These are phyloP conservation scores for Monosporozyma servazzii DNA, from an alignment of 805 yeast species.

Conservation along the genomic window DNA sequence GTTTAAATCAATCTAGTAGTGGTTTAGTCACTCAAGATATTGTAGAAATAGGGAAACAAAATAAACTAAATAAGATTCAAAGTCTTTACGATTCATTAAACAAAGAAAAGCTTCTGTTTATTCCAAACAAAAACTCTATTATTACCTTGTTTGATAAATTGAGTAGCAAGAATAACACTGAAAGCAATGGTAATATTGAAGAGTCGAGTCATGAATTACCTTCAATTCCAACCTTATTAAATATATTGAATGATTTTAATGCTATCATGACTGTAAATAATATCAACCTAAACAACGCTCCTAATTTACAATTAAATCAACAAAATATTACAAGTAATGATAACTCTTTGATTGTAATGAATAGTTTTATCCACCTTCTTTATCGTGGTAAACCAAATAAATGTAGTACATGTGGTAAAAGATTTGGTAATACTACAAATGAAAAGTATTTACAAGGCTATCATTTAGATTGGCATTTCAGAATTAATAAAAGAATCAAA, in stretches of 20 bases:
- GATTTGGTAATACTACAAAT: conserved; percentile 55
- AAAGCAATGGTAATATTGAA: conserved; percentile 1
- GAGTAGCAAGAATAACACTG: conserved; percentile 8
- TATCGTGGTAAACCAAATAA: conserved; percentile 51
- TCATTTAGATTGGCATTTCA: conserved; percentile 94
- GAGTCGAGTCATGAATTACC: conserved; percentile 12
- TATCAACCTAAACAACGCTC: conserved; percentile 23
- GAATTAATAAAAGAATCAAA: conserved; percentile 72
- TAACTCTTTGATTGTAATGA: conserved; percentile 19
- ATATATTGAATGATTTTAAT: conserved; percentile 24
- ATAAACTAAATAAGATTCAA: conserved; percentile 14
- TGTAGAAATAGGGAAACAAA: conserved; percentile 13
- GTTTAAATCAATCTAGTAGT: neutral
- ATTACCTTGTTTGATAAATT: conserved; percentile 20
- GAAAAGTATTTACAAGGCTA: conserved; percentile 47
- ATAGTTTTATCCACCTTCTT: conserved; percentile 24
- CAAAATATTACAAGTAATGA: conserved; percentile 26
- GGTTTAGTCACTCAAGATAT: conserved; percentile 11
- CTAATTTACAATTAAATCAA: conserved; percentile 26
- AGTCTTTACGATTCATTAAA: conserved; percentile 16
- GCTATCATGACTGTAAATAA: conserved; percentile 26
- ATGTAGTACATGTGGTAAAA: conserved; percentile 83
- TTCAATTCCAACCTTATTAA: conserved; percentile 14
- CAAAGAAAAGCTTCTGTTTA: conserved; percentile 17
- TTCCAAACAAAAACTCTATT: conserved; percentile 24